Base-by-base conservation (phyloP, 371 early-diverging fungal species). In the Mortierella sp. region DNA sequence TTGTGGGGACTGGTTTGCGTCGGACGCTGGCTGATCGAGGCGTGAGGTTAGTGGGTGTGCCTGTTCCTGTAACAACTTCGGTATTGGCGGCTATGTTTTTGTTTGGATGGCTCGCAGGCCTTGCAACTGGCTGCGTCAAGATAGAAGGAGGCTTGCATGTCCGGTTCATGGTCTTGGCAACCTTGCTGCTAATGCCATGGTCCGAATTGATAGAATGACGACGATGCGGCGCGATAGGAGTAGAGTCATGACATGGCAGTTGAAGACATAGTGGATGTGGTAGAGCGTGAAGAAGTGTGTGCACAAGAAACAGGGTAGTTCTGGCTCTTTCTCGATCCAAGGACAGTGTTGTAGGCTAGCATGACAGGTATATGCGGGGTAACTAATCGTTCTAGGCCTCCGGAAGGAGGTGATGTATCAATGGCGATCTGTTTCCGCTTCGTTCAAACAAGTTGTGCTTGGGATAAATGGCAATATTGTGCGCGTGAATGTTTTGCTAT, bases 1-100 rank as follows among this genome's bases (percentile, higher is more conserved):
- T 21, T 23, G 26, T 21, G 45, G 61, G 27, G 21, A 54, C 61
- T 10, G 54, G 26, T 43, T 61, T 61, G 12, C 61, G 41, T 18
- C 61, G 21, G n/a, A 61, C 42, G 28, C 61, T 46, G 13, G 34
- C 41, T 9, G 54, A 21, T 16, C 61, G 43, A 21, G 45, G 53
- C 19, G 54, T 46, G 4, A 12, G 46, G 34, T 13, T 28, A 13
- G 54, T 51, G 13, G 38, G 38, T 18, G 58, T 48, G 14, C 31
- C 34, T 34, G 34, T 34, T 34, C 34, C 34, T 34, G 34, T 10
- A 34, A 10, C 10, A 34, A 34, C 34, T 10, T 4, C 7, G 34
- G 34, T 48, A 24, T 24, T 24, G 7, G 49, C 10, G 24, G 24
- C 49, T 7, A 23, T 19, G 51, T 28, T 28, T 16, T 12, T 50